Conservation (phyloP, 768 basidiomycete genomes). For the Tremella fuciformis region DNA sequence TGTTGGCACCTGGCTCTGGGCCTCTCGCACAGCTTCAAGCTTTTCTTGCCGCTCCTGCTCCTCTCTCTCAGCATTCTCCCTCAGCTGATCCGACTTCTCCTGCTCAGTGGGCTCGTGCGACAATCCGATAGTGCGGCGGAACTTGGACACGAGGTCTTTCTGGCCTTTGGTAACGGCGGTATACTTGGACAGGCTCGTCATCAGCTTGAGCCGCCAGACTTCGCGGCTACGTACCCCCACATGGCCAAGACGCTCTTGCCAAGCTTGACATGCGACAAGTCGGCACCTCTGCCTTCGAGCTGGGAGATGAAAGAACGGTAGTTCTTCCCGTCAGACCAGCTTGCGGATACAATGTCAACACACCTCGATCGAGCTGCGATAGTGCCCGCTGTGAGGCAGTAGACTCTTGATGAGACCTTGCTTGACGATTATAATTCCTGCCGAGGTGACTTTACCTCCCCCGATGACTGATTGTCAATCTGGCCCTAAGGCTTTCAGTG, state of each 20-base stretch:
- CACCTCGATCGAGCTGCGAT: constrained; percentile 62
- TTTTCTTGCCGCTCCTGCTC: constrained; percentile 23
- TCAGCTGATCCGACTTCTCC: constrained; percentile 32
- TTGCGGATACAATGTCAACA: constrained; percentile 12
- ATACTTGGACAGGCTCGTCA: constrained; percentile 27
- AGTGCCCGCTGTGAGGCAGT: constrained; percentile 68
- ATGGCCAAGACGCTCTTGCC: constrained; percentile 60
- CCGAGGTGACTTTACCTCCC: constrained; percentile 61
- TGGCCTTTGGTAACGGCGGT: constrained; percentile 25
- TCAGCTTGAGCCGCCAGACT: not conserved
- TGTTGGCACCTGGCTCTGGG: constrained; percentile 6
- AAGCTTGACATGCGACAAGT: constrained; percentile 62
- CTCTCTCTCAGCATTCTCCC: constrained; percentile 23
- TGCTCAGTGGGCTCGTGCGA: constrained; percentile 33
- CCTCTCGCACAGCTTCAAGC: constrained; percentile 17
- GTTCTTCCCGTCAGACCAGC: constrained; percentile 54
- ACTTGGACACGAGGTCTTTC: constrained; percentile 18
- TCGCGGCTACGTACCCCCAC: constrained; percentile 6
- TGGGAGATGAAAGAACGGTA: constrained; percentile 61
- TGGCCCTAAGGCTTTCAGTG: not conserved
- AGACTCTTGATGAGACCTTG: constrained; percentile 62
- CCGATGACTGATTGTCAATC: constrained; percentile 29
- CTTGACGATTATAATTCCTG: constrained; percentile 65
- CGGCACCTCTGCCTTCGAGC: constrained; percentile 59
- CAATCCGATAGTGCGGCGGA: constrained; percentile 26